phyloP scores from a whole-genome alignment of 148 eudicot genomes.

The Camellia granthamiana region DNA sequence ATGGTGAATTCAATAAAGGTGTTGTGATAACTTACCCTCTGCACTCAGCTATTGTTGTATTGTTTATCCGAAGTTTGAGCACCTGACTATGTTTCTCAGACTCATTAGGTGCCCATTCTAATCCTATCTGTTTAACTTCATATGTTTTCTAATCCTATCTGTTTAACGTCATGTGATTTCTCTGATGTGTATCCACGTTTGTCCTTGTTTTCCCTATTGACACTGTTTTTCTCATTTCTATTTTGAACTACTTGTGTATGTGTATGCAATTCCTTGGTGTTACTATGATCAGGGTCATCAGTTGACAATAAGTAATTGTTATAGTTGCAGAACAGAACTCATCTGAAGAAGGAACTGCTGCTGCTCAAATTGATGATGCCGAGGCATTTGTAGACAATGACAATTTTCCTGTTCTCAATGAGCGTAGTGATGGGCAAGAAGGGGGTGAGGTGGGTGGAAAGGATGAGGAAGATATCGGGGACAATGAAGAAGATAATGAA shows the following conservation, averaged over 20 bases:
- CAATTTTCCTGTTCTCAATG: background rate
- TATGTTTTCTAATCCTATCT: background rate
- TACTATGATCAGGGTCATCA: background rate
- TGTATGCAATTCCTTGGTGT: background rate
- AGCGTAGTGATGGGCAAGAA: constrained; percentile 10
- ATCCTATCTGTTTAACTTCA: no score
- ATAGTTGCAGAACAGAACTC: constrained; percentile 20
- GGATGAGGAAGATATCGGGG: background rate
- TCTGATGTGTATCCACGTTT: background rate
- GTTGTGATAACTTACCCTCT: background rate
- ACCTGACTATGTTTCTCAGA: background rate
- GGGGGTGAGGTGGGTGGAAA: constrained; percentile 12
- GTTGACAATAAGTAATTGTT: background rate
- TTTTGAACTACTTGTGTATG: constrained; percentile 1
- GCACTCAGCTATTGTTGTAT: background rate
- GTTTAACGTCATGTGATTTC: background rate
- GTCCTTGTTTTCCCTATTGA: background rate
- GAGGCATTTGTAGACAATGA: constrained; percentile 1
- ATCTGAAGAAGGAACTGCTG: constrained; percentile 14
- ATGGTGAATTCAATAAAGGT: background rate
- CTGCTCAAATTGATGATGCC: constrained; percentile 7
- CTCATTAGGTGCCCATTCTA: background rate
- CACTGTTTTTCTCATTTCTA: background rate
- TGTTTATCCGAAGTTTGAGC: no score
- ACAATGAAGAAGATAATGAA: background rate